phyloP scores from a whole-genome alignment of 2,329 filamentous ascomycete species.

The Penicillium janthinellum region DNA sequence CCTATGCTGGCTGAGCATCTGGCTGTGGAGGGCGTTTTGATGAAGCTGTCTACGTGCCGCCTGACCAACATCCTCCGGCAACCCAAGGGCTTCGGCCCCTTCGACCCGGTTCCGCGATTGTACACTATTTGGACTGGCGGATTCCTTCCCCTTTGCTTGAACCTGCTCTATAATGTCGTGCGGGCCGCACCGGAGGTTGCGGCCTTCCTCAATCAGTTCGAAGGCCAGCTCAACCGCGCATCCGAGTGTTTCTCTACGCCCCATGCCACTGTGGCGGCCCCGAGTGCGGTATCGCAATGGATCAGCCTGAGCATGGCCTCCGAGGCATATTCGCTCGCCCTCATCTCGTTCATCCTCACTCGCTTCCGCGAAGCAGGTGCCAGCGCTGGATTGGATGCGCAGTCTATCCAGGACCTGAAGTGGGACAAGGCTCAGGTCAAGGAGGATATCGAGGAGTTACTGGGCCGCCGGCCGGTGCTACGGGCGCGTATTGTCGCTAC shows the following conservation, averaged over 20 bases:
- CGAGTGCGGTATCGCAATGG: slow-evolving; percentile 54
- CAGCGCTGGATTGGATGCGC: slow-evolving; percentile 59
- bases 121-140: slow-evolving; percentile 90
- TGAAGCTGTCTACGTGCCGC: slow-evolving; percentile 76
- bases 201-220: slow-evolving; percentile 87
- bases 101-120: slow-evolving; percentile 73
- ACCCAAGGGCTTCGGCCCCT: slow-evolving; percentile 70
- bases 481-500: slow-evolving; percentile 73
- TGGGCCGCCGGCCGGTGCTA: slow-evolving; percentile 69
- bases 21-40: slow-evolving; percentile 80
- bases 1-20: slow-evolving; percentile 84
- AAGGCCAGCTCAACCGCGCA: slow-evolving; percentile 72
- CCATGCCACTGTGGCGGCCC: slow-evolving; percentile 46
- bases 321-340: slow-evolving; percentile 76
- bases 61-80: slow-evolving; percentile 75
- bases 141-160: slow-evolving; percentile 83
- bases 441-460: slow-evolving; percentile 82
- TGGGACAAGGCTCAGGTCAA: slow-evolving; percentile 74
- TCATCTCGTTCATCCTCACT: slow-evolving; percentile 72
- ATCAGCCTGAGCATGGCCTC: slow-evolving; percentile 73
- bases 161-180: slow-evolving; percentile 80
- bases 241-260: slow-evolving; percentile 66
- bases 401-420: slow-evolving; percentile 69
- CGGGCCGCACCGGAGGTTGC: slow-evolving; percentile 80
- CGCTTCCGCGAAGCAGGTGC: slow-evolving; percentile 65